Evolutionary conservation across 2,329 filamentous ascomycete genomes (phyloP).

Genomic region (Dactylellina sp.): DNA sequence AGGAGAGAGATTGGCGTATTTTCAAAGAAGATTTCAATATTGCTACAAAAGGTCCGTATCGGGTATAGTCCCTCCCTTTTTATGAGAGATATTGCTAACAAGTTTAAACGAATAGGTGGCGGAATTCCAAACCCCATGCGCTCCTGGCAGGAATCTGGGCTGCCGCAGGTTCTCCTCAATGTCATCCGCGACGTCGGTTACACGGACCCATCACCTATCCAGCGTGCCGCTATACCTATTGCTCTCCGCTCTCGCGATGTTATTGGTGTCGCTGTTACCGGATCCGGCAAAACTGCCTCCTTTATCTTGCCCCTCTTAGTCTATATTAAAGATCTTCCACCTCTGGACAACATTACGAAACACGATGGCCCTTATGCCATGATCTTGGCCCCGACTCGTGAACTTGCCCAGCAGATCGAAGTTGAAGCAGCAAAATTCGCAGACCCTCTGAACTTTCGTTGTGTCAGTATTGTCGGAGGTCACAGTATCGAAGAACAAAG

Average conservation of each 20-base stretch:
- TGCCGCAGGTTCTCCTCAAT: slow-evolving; percentile 81
- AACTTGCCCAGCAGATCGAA: slow-evolving; percentile 97
- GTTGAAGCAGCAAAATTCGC: slow-evolving; percentile 93
- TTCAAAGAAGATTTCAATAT: slow-evolving; percentile 99
- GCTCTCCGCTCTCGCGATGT: slow-evolving; percentile 91
- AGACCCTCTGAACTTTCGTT: slow-evolving; percentile 87
- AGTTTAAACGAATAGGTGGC: slow-evolving; percentile 65
- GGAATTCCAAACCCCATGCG: slow-evolving; percentile 96
- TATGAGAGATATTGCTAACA: slow-evolving; percentile 17
- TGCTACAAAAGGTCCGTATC: slow-evolving; percentile 77
- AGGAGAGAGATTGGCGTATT: slow-evolving; percentile 97
- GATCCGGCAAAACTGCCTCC: slow-evolving; percentile 97
- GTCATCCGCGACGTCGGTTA: slow-evolving; percentile 89
- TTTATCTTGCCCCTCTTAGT: slow-evolving; percentile 92
- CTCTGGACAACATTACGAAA: slow-evolving; percentile 84
- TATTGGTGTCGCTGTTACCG: slow-evolving; percentile 97
- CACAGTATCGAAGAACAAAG: slow-evolving; percentile 94
- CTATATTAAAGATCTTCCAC: slow-evolving; percentile 91
- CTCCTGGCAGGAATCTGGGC: slow-evolving; percentile 84
- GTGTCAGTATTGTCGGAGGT: slow-evolving; percentile 97
- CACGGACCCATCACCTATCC: slow-evolving; percentile 88
- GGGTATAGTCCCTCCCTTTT: background rate
- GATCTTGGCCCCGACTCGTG: slow-evolving; percentile 93
- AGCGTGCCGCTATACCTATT: slow-evolving; percentile 94
- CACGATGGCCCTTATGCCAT: slow-evolving; percentile 98